Evolutionary conservation across 2,329 filamentous ascomycete genomes (phyloP).

Genomic region (Aspergillus thermomutatus): DNA sequence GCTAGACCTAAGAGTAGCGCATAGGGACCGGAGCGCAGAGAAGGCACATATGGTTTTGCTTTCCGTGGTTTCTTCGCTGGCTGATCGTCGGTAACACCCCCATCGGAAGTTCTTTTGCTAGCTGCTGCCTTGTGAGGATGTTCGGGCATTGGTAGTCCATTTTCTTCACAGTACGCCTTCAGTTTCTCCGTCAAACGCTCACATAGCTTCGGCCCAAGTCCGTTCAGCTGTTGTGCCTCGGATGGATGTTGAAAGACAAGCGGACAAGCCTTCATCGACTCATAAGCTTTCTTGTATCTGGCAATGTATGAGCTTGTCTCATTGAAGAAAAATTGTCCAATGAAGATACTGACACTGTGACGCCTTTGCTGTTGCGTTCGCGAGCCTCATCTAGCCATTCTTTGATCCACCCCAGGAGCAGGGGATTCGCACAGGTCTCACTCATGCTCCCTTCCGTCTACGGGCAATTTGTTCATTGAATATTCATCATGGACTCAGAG

Average conservation of each 20-base stretch:
- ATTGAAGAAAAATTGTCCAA: not conserved
- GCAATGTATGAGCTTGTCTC: conserved; percentile 5
- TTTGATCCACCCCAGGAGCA: conserved; percentile 70
- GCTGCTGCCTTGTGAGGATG: conserved; percentile 43
- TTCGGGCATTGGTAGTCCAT: conserved; percentile 66
- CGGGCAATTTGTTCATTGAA: not conserved
- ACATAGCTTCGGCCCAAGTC: conserved; percentile 70
- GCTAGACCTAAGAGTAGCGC: conserved; percentile 67
- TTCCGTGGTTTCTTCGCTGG: conserved; percentile 55
- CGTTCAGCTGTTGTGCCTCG: conserved; percentile 68
- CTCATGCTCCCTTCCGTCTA: conserved; percentile 23
- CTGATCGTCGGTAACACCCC: conserved; percentile 29
- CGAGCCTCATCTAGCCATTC: conserved; percentile 71
- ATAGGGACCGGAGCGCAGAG: conserved; percentile 70
- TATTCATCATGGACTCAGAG: not conserved
- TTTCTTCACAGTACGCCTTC: conserved; percentile 58
- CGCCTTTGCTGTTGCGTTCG: conserved; percentile 67
- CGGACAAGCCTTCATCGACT: conserved; percentile 73
- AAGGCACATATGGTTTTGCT: conserved; percentile 67
- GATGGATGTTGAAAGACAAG: conserved; percentile 68
- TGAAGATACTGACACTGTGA: conserved; percentile 46
- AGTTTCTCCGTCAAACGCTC: conserved; percentile 62
- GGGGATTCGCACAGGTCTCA: conserved; percentile 61
- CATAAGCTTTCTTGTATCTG: conserved; percentile 73
- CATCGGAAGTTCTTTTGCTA: conserved; percentile 30